These are phyloP conservation scores for Helianthus annuus DNA, from an alignment of 129 eudicot species.

Conservation along the genomic window HanXRQr2.0-SUNRISE NC_035436.2:186995591-186996090, in stretches of 20 bases:
- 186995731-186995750: neutral
- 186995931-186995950: constrained; percentile 43
- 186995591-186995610: constrained; percentile 93
- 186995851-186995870: constrained; percentile 24
- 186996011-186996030: constrained; percentile 50
- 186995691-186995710: constrained; percentile 91
- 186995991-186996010: constrained; percentile 30
- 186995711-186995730: constrained; percentile 71
- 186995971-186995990: constrained; percentile 49
- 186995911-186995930: constrained; percentile 30
- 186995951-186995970: constrained; percentile 73
- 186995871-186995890: constrained; percentile 19
- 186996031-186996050: constrained; percentile 44
- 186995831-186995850: constrained; percentile 36
- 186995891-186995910: constrained; percentile 25
- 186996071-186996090: constrained; percentile 32
- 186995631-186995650: constrained; percentile 87
- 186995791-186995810: too few species aligned
- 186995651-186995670: constrained; percentile 98
- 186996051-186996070: constrained; percentile 67
- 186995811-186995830: constrained; percentile 21
- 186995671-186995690: constrained; percentile 96
- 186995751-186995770: constrained; percentile 16
- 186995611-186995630: constrained; percentile 93
- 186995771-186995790: neutral